Evolutionary conservation across 371 early-diverging fungal species (phyloP), one percentile per base, ranked within the genome.

Genomic region (Chytridiales sp.): DNA sequence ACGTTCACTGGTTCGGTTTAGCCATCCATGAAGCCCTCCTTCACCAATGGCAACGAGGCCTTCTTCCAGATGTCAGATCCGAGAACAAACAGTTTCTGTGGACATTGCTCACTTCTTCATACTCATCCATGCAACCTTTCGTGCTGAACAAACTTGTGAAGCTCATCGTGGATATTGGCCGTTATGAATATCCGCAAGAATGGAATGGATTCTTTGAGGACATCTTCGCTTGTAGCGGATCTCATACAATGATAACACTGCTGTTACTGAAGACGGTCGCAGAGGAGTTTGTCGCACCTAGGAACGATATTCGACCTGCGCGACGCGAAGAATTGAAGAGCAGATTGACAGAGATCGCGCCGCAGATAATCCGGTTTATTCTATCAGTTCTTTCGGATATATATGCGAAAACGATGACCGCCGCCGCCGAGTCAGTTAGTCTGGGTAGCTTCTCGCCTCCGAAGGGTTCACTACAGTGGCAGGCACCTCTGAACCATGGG

Each of bases 81-180:
- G n/a, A n/a, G n/a, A n/a, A 51, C 36, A 9, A 38, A 4, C 51
- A 51, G 5, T 51, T 51, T 22, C 51, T 51, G 11, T 51, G 51
- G 51, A 22, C 19, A 13, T 38, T 51, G 5, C 24, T 51, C 19
- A 34, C 51, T 3, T 5, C 22, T 9, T 38, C 36, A 3, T 38
- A 51, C 24, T 9, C 36, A 15, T 15, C 31, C 5, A 35, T 35
- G 36, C 32, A 51, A 24, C 51, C 51, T n/a, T 51, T 51, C 38
- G 51, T 51, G 13, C 51, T 51, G 21, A 51, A 51, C 36, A 51
- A 34, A 13, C 36, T 51, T 11, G 38, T 51, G 36, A 51, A 51
- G 22, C 15, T 38, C 31, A n/a, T 51, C 35, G 36, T 35, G 19
- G 6, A 6, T 38, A 35, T 51, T 4, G 36, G 36, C n/a, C 13